Evolutionary conservation across 768 basidiomycete genomes (phyloP).

Genomic region (Thelephora ganbajun): DNA sequence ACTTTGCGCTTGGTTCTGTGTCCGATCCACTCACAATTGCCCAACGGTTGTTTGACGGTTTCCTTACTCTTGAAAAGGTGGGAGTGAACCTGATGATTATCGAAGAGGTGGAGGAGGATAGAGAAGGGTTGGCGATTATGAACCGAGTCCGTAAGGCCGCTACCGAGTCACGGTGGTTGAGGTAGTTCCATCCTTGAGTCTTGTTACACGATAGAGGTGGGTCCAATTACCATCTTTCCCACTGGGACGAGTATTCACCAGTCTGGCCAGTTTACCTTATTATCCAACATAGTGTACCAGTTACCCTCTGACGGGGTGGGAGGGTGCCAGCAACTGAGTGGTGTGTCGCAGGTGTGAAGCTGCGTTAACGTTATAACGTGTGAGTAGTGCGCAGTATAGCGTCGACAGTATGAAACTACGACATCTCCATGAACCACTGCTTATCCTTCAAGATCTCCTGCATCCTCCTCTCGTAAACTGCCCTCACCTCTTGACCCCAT

Average conservation of each 20-base stretch:
- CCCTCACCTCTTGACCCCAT: conserved; percentile 56
- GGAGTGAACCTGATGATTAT: conserved; percentile 76
- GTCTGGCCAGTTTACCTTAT: too few species aligned
- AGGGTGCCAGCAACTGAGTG: too few species aligned
- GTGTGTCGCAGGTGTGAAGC: too few species aligned
- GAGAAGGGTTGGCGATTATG: conserved; percentile 88
- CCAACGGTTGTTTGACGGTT: conserved; percentile 73
- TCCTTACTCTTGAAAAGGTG: conserved; percentile 63
- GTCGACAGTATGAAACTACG: too few species aligned
- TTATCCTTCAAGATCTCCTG: conserved; percentile 44
- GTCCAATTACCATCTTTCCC: too few species aligned
- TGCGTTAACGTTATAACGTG: too few species aligned
- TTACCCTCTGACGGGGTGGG: too few species aligned
- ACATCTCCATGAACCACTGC: conserved; percentile 32
- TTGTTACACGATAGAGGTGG: too few species aligned
- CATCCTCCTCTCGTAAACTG: conserved; percentile 40
- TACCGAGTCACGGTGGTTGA: conserved; percentile 30
- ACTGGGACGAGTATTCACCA: too few species aligned
- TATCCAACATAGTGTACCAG: too few species aligned
- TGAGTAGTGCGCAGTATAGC: too few species aligned
- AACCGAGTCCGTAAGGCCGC: conserved; percentile 89
- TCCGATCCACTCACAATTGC: conserved; percentile 57
- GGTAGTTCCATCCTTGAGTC: too few species aligned
- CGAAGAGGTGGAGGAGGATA: conserved; percentile 68
- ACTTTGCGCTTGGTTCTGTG: conserved; percentile 31